Conservation (phyloP, 1,284 basidiomycete genomes). For the Cutaneotrichosporon sp. region DNA sequence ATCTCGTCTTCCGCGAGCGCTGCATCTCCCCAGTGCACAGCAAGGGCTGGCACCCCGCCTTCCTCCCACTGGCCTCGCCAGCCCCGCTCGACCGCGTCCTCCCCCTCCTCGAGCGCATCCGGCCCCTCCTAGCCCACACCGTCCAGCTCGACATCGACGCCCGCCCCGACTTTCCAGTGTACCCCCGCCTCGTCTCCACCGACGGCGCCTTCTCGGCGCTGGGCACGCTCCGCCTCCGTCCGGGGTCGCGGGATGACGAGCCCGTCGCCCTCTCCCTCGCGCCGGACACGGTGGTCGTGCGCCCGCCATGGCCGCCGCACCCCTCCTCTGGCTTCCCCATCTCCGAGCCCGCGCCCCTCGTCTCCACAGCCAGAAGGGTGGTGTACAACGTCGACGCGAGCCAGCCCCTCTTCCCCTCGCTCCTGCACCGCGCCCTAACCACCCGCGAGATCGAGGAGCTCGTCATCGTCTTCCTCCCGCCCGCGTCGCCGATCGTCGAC, state of each 20-base stretch:
- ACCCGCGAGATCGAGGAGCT: neutral
- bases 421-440: neutral
- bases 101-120: neutral
- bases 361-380: neutral
- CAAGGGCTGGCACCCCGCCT: slow-evolving; percentile 1
- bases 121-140: neutral
- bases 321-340: neutral
- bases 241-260: neutral
- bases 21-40: neutral
- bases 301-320: slow-evolving; percentile 1
- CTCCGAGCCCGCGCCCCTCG: neutral
- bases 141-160: neutral
- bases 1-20: neutral
- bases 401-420: neutral
- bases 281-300: neutral
- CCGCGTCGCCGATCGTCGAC: neutral
- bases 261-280: neutral
- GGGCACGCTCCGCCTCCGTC: neutral
- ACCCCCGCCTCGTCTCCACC: neutral
- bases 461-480: slow-evolving; percentile 1
- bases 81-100: neutral
- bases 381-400: slow-evolving; percentile 4
- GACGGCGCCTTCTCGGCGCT: neutral
- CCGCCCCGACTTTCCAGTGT: neutral
- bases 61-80: neutral